phyloP scores from a whole-genome alignment of 31 red algal species.

The Bonnemaisonia californica region DNA sequence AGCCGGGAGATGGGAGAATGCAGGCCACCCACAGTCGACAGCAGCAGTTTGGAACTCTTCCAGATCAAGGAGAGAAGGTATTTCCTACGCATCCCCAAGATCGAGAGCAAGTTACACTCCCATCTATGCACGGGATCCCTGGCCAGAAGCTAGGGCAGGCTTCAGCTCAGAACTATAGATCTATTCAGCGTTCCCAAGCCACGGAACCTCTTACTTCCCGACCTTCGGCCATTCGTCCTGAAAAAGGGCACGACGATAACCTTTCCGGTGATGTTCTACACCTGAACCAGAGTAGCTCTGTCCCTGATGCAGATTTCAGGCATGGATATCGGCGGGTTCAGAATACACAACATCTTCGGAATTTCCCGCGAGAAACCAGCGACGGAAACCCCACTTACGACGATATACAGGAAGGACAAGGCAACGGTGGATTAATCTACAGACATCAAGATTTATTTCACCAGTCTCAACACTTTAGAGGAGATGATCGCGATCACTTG shows the following conservation, averaged over 20 bases:
- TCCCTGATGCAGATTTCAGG: background rate
- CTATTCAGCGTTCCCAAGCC: background rate
- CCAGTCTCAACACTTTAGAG: background rate
- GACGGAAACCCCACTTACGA: background rate
- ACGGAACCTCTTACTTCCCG: background rate
- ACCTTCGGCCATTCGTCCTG: background rate
- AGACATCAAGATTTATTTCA: conserved; percentile 22
- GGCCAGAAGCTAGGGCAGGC: background rate
- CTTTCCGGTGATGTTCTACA: background rate
- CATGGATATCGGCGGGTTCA: background rate
- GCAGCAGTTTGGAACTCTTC: background rate
- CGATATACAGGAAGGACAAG: background rate
- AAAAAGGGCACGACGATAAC: background rate
- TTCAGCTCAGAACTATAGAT: background rate
- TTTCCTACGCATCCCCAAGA: background rate
- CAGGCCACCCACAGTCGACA: background rate
- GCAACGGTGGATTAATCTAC: conserved; percentile 5
- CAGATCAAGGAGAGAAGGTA: background rate
- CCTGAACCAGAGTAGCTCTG: background rate
- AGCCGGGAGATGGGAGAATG: background rate
- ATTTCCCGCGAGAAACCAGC: background rate
- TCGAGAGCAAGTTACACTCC: conserved; percentile 1
- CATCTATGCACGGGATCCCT: conserved; percentile 4
- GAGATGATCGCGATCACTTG: conserved; percentile 12
- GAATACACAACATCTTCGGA: background rate